Evolutionary conservation across 2,329 filamentous ascomycete genomes (phyloP).

Genomic region (Fusarium austroafricanum): DNA sequence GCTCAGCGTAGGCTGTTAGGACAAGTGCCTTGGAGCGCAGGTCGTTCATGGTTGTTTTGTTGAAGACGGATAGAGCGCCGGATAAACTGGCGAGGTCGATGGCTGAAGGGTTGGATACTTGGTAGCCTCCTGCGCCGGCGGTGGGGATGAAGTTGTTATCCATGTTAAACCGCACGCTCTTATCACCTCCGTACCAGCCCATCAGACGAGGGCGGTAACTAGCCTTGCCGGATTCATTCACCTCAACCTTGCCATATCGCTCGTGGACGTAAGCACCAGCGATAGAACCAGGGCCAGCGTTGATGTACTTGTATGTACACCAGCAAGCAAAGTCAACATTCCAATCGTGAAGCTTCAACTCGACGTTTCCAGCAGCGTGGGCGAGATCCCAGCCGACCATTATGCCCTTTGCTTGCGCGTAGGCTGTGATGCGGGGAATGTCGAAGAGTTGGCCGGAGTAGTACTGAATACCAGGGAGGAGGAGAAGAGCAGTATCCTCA

Average conservation of each 20-base stretch:
- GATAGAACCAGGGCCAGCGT: constrained; percentile 84
- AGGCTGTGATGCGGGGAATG: constrained; percentile 80
- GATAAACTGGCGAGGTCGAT: constrained; percentile 81
- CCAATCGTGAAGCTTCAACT: constrained; percentile 85
- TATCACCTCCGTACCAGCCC: constrained; percentile 91
- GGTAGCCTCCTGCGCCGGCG: constrained; percentile 81
- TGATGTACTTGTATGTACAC: constrained; percentile 97
- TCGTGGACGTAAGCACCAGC: constrained; percentile 85
- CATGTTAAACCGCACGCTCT: constrained; percentile 83
- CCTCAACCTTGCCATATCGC: constrained; percentile 70
- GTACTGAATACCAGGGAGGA: constrained; percentile 90
- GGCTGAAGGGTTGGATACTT: constrained; percentile 84
- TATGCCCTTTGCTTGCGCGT: constrained; percentile 78
- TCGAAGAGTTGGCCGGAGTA: constrained; percentile 92
- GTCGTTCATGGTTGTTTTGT: constrained; percentile 74
- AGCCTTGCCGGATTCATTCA: constrained; percentile 51
- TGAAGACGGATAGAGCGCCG: constrained; percentile 79
- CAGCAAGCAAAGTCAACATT: constrained; percentile 90
- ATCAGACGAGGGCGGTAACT: constrained; percentile 73
- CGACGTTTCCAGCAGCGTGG: constrained; percentile 87
- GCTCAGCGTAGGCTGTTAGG: constrained; percentile 81
- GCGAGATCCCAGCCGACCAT: constrained; percentile 89
- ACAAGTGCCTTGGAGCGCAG: constrained; percentile 77
- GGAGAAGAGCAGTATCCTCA: constrained; percentile 76
- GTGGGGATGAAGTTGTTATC: constrained; percentile 82